A percentile compares a stretch with the other conserved stretches of the same genome.
These are phyloP conservation scores for Malania oleifera DNA, from an alignment of 164 flowering plant species.

Conservation along the genomic window DNA sequence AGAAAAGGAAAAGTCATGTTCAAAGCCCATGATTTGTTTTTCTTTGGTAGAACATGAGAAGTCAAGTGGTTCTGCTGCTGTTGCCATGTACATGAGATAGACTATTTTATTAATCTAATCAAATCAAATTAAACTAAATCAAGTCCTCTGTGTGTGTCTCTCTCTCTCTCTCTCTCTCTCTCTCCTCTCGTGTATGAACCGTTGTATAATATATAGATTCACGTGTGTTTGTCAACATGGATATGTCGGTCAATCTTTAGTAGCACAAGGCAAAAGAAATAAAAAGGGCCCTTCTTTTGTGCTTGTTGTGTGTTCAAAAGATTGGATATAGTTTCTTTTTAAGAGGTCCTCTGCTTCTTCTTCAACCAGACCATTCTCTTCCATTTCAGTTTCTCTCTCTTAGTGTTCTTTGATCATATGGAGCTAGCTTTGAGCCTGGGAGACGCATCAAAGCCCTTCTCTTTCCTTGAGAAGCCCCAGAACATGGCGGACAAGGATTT, in stretches of 20 bases:
- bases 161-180: slow-evolving; percentile 3
- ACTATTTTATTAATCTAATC: too few species aligned
- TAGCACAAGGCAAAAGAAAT: slow-evolving; percentile 1
- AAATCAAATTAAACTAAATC: too few species aligned
- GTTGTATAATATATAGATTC: slow-evolving; percentile 26
- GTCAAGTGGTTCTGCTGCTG: too few species aligned
- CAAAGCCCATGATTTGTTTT: too few species aligned
- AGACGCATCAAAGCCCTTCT: slow-evolving; percentile 36
- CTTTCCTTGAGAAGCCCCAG: slow-evolving; percentile 27
- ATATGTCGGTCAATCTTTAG: slow-evolving; percentile 54
- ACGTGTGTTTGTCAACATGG: slow-evolving; percentile 44
- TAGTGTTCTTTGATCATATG: slow-evolving; percentile 20
- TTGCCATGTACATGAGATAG: background rate
- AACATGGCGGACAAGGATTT: slow-evolving; percentile 22
- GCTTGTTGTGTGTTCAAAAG: slow-evolving; percentile 4
- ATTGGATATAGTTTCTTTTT: slow-evolving; percentile 11
- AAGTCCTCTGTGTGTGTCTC: too few species aligned
- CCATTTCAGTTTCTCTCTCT: slow-evolving; percentile 1
- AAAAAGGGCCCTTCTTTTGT: background rate
- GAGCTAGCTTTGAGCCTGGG: slow-evolving; percentile 67
- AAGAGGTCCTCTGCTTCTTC: slow-evolving; percentile 1
- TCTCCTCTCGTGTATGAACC: slow-evolving; percentile 16
- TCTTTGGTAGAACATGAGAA: too few species aligned
- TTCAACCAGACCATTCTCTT: background rate
- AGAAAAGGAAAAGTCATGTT: too few species aligned